Base-by-base conservation (phyloP, 192 early-diverging fungal species). In the Lunasporangiospora selenospora region DNA sequence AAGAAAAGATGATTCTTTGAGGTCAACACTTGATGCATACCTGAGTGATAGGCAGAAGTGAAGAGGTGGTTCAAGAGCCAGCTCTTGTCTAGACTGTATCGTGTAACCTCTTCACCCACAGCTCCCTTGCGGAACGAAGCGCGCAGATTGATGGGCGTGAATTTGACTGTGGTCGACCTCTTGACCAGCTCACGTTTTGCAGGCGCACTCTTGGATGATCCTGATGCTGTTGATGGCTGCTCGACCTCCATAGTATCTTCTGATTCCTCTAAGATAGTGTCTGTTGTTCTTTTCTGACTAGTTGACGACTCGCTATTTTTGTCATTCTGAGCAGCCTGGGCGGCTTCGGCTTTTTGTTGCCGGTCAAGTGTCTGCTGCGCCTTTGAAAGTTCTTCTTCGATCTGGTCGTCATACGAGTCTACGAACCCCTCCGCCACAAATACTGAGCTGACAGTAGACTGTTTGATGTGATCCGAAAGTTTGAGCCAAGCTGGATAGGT, bases 21-120 rank as follows among this genome's bases (percentile, higher is more conserved):
- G 7, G 29, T 9, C 8, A 62, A 23, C n/a, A 11, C 24, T 27
- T 19, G 12, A 4, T 32, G 9, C 64, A 33, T 77, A 83, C 86
- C 77, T 42, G 80, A 73, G 39, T 70, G 57, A 58, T 81, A 88
- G 2, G 60, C 55, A 8, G 58, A 47, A 8, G 53, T 62, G 29
- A 92, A 65, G 1, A 93, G 40, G 18, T 87, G 45, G 4, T 53
- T 48, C 40, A 95, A 75, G 27, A 98, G 81, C 87, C 90, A 98
- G 32, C 89, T 89, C 73, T 97, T 97, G 82, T 99, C 97, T 27
- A 87, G 59, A 70, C 89, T 92, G 80, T 93, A 95, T 49, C 82
- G 82, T 37, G 90, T 93, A 1, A 91, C 59, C 39, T 91, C 81
- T 21, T 77, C 70, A 0, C 87, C 87, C 0, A 84, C 70, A 4